Base-by-base conservation (phyloP, 2,329 filamentous ascomycete species). In the Xylaria sp. region DNA sequence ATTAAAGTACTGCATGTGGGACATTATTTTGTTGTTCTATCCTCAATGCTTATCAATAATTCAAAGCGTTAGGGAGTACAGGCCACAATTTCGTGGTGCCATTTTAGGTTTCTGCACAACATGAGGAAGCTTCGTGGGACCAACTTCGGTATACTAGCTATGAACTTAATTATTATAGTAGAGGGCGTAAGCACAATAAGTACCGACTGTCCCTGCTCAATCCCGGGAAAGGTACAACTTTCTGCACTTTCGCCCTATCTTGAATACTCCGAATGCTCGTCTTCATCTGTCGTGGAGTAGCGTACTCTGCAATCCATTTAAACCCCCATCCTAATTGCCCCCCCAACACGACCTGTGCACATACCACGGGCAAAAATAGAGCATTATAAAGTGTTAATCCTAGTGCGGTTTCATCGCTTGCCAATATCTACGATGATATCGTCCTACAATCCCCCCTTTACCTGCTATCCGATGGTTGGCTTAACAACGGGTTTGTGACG, bases 401-500 rank as follows among this genome's bases (percentile, higher is more conserved):
- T 25, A 50, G 5, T 20, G 47, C 38, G 3, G 13, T 0, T 13
- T 27, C 10, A 39, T 27, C 33, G 55, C 22, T 13, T n/a, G 5
- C 17, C 3, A 7, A 20, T 15, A 27, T 59, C 17, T 31, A 55
- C 6, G 6, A 66, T 59, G 36, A n/a, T 17, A 5, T 27, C 39
- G 11, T 36, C 53, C 5, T 6, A n/a, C 29, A 11, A 1, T 4
- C n/a, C 20, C 4, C 29, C 53, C 38, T 45, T 31, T 33, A 25
- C 17, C 4, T 31, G 11, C 20, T 25, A 53, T n/a, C 54, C 59
- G 13, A 1, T 42, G 5, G n/a, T 5, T n/a, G 39, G 20, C 49
- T 17, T 25, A 17, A 5, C 20, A 15, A 39, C 49, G 54, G 64
- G 64, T 66, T 54, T 4, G 64, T 33, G 22, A 20, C 29, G 29